Evolutionary conservation across 306 rosid species (phyloP).

Genomic region (Inga laurina): DNA sequence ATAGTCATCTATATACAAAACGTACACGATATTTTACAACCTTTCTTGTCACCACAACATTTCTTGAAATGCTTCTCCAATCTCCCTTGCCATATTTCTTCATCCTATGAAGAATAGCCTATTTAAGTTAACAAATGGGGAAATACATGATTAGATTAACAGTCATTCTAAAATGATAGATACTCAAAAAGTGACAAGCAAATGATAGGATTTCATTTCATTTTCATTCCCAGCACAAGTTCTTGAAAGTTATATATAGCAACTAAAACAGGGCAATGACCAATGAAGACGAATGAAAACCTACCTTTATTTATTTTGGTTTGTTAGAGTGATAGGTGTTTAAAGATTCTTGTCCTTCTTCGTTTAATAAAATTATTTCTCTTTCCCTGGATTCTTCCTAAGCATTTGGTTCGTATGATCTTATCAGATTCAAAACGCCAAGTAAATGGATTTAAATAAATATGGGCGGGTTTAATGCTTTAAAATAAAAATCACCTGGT

Average conservation of each 20-base stretch:
- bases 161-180: not conserved
- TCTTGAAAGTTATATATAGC: not conserved
- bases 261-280: not conserved
- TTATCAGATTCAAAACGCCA: too few species aligned
- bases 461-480: too few species aligned
- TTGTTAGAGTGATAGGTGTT: too few species aligned
- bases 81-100: constrained; percentile 80
- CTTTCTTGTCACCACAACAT: constrained; percentile 72
- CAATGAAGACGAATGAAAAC: too few species aligned
- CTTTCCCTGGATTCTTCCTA: too few species aligned
- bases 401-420: too few species aligned
- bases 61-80: constrained; percentile 95
- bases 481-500: too few species aligned
- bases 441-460: too few species aligned
- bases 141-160: not conserved
- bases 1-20: not conserved
- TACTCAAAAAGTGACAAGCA: too few species aligned
- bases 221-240: not conserved
- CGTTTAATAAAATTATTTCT: too few species aligned
- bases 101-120: constrained; percentile 76
- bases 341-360: too few species aligned
- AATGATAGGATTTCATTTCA: not conserved
- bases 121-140: not conserved
- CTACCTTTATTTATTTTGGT: too few species aligned
- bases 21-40: not conserved